A percentile compares a stretch with the other conserved stretches of the same genome.
These are phyloP conservation scores for Ophiosphaerella korrae DNA, from an alignment of 2,329 filamentous ascomycete genomes.

Conservation along the genomic window DNA sequence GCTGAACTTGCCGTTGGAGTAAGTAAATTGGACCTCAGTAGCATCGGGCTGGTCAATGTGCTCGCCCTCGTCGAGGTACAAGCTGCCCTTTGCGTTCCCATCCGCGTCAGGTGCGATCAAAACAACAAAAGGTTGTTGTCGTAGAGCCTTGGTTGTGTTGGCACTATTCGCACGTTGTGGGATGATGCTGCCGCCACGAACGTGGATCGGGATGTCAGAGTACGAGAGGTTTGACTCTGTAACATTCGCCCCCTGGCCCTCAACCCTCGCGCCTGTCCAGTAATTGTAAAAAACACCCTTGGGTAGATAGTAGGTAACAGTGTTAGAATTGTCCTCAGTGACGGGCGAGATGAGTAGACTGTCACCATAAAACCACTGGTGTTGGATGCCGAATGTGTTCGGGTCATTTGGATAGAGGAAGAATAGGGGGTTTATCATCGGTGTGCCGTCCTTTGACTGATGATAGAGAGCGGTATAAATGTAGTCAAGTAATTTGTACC, in stretches of 20 bases:
- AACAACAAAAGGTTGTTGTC: constrained; percentile 71
- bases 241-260: constrained; percentile 53
- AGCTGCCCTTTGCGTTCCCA: constrained; percentile 67
- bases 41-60: constrained; percentile 63
- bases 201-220: constrained; percentile 68
- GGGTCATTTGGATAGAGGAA: constrained; percentile 68
- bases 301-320: constrained; percentile 62
- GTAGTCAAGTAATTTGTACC: constrained; percentile 81
- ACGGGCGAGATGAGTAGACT: constrained; percentile 63
- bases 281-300: constrained; percentile 66
- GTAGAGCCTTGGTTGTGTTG: constrained; percentile 67
- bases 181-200: constrained; percentile 69
- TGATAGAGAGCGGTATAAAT: constrained; percentile 73
- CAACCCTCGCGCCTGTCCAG: constrained; percentile 57
- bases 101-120: constrained; percentile 68
- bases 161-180: constrained; percentile 61
- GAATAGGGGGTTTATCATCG: constrained; percentile 72
- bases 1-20: constrained; percentile 57
- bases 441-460: constrained; percentile 65
- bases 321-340: constrained; percentile 57
- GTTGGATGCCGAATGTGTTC: constrained; percentile 58
- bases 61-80: constrained; percentile 81
- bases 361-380: constrained; percentile 66
- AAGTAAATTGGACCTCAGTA: constrained; percentile 66
- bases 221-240: constrained; percentile 54